A percentile compares a stretch with the other conserved stretches of the same genome.
phyloP scores from a whole-genome alignment of 345 rosid species.

The Psidium guajava region DNA sequence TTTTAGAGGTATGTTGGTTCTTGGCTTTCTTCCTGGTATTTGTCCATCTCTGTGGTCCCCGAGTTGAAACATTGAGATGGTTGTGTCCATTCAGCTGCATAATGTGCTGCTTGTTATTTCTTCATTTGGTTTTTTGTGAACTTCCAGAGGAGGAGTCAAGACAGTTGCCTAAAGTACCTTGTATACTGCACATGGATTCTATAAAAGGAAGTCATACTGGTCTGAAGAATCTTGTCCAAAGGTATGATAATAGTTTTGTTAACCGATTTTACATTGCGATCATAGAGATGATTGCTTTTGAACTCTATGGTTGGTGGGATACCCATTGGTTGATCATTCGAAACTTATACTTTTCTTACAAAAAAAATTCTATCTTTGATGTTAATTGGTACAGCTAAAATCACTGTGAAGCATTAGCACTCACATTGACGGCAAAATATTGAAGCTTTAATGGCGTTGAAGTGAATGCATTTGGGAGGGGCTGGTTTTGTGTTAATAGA shows the following conservation, averaged over 20 bases:
- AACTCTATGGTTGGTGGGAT: background rate
- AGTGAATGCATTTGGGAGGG: background rate
- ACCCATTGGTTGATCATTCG: background rate
- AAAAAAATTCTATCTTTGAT: background rate
- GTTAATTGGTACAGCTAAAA: background rate
- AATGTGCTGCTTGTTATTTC: background rate
- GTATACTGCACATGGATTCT: slow-evolving; percentile 96
- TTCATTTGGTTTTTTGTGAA: slow-evolving; percentile 1
- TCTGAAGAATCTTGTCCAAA: slow-evolving; percentile 83
- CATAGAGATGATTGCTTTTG: background rate
- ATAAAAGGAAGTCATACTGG: slow-evolving; percentile 95
- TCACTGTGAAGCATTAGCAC: background rate
- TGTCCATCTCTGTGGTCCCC: background rate
- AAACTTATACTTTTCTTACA: background rate
- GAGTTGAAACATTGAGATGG: background rate
- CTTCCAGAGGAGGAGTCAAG: slow-evolving; percentile 46
- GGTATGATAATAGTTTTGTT: slow-evolving; percentile 27
- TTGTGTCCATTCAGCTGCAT: background rate
- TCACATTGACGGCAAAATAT: background rate
- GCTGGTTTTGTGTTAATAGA: background rate
- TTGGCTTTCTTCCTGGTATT: background rate
- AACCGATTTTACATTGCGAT: background rate
- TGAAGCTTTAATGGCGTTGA: background rate
- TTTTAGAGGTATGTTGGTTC: slow-evolving; percentile 38
- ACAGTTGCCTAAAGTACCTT: slow-evolving; percentile 51